Conservation (phyloP, 768 basidiomycete species). For the Floccularia luteovirens region DNA sequence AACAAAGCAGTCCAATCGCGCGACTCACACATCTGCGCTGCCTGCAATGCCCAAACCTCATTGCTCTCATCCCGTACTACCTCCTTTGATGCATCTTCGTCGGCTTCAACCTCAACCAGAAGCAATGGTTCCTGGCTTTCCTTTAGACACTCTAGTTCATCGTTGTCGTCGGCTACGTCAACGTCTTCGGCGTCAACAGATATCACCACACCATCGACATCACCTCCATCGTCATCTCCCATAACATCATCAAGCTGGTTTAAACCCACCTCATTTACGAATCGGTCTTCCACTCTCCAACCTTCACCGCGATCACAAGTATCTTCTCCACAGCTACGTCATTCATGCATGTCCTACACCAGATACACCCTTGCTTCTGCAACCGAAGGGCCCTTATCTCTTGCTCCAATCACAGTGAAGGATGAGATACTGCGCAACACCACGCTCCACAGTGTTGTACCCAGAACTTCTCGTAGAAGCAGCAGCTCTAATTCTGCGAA, state of each 20-base stretch:
- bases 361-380: too few species aligned
- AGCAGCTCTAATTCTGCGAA: constrained; percentile 12
- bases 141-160: constrained; percentile 6
- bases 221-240: constrained; percentile 14
- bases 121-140: constrained; percentile 7
- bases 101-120: constrained; percentile 5
- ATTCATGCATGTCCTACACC: too few species aligned
- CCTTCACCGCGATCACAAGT: constrained; percentile 7
- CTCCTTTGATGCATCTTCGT: constrained; percentile 8
- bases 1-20: constrained; percentile 10
- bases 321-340: constrained; percentile 2
- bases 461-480: constrained; percentile 10
- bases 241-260: constrained; percentile 4
- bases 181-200: constrained; percentile 24
- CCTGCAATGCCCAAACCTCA: constrained; percentile 11
- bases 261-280: constrained; percentile 16
- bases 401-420: neutral
- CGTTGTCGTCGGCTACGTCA: constrained; percentile 13
- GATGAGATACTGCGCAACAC: constrained; percentile 2
- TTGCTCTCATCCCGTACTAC: constrained; percentile 12
- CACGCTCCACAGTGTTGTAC: constrained; percentile 1
- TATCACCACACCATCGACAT: constrained; percentile 25
- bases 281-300: constrained; percentile 15
- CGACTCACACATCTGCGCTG: constrained; percentile 11
- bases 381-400: too few species aligned